These are phyloP conservation scores for Volvox reticuliferus DNA, from an alignment of 139 green algal species.

Conservation along the genomic window DNA sequence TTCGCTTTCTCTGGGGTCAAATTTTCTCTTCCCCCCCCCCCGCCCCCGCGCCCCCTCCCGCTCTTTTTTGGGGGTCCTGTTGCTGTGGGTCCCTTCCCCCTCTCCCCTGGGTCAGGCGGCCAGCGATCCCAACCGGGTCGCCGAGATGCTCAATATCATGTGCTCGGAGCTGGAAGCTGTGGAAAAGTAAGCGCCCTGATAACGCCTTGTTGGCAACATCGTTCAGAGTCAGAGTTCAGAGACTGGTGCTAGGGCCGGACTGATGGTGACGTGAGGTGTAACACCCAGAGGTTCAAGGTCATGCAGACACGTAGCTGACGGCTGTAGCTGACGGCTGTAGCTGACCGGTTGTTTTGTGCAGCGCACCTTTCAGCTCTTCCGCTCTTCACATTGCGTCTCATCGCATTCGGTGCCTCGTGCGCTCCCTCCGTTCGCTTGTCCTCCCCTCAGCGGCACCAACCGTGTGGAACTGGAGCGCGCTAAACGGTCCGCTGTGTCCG, in stretches of 20 bases:
- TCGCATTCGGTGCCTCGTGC: not conserved
- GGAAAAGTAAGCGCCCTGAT: slow-evolving; percentile 36
- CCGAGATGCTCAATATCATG: slow-evolving; percentile 70
- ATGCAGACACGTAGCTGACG: too few species aligned
- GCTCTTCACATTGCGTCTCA: not conserved
- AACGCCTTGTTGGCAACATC: too few species aligned
- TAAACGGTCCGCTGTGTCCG: slow-evolving; percentile 83
- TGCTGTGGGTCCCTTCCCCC: not conserved
- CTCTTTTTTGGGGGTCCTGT: not conserved
- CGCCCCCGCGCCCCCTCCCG: not conserved
- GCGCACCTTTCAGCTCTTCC: not conserved
- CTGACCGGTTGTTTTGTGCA: too few species aligned
- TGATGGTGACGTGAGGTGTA: too few species aligned
- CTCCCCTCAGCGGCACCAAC: slow-evolving; percentile 58
- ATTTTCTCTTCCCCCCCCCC: not conserved
- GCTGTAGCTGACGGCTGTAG: too few species aligned
- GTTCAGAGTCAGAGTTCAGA: too few species aligned
- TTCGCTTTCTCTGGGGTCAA: too few species aligned
- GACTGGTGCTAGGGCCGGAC: too few species aligned
- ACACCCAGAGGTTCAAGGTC: too few species aligned
- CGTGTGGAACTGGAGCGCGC: slow-evolving; percentile 90
- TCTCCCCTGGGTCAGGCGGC: slow-evolving; percentile 38
- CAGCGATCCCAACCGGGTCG: slow-evolving; percentile 54
- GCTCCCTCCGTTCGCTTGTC: not conserved
- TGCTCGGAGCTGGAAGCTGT: slow-evolving; percentile 66